Percentiles rank a stretch among this genome's conserved stretches.
Evolutionary conservation across 768 basidiomycete species (phyloP).

Genomic region (Russula virescens): DNA sequence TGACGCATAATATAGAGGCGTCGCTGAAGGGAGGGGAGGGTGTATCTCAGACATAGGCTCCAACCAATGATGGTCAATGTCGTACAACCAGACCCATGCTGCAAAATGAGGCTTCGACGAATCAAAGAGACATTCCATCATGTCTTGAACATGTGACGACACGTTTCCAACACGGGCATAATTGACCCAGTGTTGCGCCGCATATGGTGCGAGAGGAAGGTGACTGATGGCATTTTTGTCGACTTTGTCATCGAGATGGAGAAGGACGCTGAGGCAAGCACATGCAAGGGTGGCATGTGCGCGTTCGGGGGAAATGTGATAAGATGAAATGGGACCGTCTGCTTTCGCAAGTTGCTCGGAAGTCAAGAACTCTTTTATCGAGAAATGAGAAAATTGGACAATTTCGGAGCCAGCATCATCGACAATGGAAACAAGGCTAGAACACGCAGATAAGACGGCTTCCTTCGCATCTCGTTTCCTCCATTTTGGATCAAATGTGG

Average conservation of each 20-base stretch:
- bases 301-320: background rate
- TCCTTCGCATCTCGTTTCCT: background rate
- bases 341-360: background rate
- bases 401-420: background rate
- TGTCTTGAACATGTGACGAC: background rate
- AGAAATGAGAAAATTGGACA: constrained; percentile 10
- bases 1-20: constrained; percentile 6
- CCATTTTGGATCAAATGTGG: background rate
- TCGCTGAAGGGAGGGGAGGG: background rate
- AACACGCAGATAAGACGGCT: constrained; percentile 5
- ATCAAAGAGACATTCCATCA: constrained; percentile 2
- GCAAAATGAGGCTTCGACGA: background rate
- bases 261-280: background rate
- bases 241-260: background rate
- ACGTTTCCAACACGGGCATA: background rate
- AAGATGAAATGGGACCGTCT: background rate
- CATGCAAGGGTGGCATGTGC: background rate
- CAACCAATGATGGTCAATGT: background rate
- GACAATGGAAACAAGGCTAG: constrained; percentile 1
- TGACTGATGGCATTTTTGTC: background rate
- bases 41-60: background rate
- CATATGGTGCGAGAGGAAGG: background rate
- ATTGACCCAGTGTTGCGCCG: constrained; percentile 4
- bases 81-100: constrained; percentile 8
- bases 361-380: constrained; percentile 6